Evolutionary conservation across 139 green algal genomes (phyloP).

Genomic region (Chlorella sp.): DNA sequence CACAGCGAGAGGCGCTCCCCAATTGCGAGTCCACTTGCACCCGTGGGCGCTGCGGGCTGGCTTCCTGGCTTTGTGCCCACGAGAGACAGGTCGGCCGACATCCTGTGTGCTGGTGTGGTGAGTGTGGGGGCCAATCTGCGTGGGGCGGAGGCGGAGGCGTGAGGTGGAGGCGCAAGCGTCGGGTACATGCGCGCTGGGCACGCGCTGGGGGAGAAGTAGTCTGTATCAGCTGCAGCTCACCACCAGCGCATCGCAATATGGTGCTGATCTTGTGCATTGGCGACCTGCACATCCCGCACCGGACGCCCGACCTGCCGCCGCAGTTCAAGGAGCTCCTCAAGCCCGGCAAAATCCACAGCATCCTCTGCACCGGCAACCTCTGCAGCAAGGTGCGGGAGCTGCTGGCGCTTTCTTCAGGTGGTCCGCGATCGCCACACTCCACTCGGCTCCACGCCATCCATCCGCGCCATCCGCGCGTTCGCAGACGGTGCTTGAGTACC

Average conservation of each 20-base stretch:
- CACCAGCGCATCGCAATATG: slow-evolving; percentile 43
- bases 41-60: neutral
- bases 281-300: slow-evolving; percentile 88
- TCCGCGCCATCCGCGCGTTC: neutral
- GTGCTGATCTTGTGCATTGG: slow-evolving; percentile 90
- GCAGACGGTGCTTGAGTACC: slow-evolving; percentile 81
- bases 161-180: neutral
- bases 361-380: slow-evolving; percentile 87
- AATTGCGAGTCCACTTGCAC: slow-evolving; percentile 1
- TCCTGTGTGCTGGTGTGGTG: neutral
- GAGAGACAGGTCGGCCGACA: slow-evolving; percentile 1
- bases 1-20: slow-evolving; percentile 21
- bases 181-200: too few species aligned
- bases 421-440: neutral
- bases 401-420: neutral
- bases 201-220: neutral
- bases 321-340: slow-evolving; percentile 92
- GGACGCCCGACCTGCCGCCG: slow-evolving; percentile 70
- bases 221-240: neutral
- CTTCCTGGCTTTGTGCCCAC: slow-evolving; percentile 1
- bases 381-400: slow-evolving; percentile 59
- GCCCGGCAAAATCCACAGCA: slow-evolving; percentile 89
- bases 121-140: too few species aligned
- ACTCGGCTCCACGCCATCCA: too few species aligned
- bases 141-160: too few species aligned